Conservation (phyloP, 2,329 filamentous ascomycete genomes). For the Herpotrichia juniperi region DNA sequence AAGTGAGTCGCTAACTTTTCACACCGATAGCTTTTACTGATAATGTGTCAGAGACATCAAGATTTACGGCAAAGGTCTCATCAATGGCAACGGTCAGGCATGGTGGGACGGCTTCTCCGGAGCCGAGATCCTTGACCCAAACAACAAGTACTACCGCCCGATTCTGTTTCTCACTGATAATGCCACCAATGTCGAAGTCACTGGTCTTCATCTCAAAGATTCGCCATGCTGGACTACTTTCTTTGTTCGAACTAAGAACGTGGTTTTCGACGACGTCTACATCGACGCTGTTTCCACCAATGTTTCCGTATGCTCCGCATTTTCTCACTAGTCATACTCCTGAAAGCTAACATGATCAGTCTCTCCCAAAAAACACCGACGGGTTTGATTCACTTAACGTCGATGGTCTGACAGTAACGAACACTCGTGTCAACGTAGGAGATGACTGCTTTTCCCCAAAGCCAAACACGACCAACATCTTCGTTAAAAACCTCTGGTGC, state of each 20-base stretch:
- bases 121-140: conserved; percentile 56
- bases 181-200: conserved; percentile 62
- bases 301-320: conserved; percentile 32
- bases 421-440: conserved; percentile 43
- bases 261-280: conserved; percentile 60
- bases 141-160: conserved; percentile 63
- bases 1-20: conserved; percentile 33
- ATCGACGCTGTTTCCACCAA: conserved; percentile 62
- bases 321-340: neutral
- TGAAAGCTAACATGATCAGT: conserved; percentile 18
- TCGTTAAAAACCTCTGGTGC: conserved; percentile 40
- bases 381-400: conserved; percentile 67
- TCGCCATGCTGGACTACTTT: conserved; percentile 71
- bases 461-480: conserved; percentile 42
- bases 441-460: conserved; percentile 42
- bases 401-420: conserved; percentile 54
- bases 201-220: conserved; percentile 65
- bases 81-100: conserved; percentile 60
- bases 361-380: conserved; percentile 65
- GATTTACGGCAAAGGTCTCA: conserved; percentile 62
- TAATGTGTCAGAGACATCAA: conserved; percentile 52
- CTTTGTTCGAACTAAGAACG: conserved; percentile 62
- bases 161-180: conserved; percentile 68
- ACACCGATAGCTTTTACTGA: conserved; percentile 9
- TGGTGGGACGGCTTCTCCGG: conserved; percentile 53